These are phyloP conservation scores for Kodamaea kaohsiungensis DNA, from an alignment of 805 yeast species.

Conservation along the genomic window DNA sequence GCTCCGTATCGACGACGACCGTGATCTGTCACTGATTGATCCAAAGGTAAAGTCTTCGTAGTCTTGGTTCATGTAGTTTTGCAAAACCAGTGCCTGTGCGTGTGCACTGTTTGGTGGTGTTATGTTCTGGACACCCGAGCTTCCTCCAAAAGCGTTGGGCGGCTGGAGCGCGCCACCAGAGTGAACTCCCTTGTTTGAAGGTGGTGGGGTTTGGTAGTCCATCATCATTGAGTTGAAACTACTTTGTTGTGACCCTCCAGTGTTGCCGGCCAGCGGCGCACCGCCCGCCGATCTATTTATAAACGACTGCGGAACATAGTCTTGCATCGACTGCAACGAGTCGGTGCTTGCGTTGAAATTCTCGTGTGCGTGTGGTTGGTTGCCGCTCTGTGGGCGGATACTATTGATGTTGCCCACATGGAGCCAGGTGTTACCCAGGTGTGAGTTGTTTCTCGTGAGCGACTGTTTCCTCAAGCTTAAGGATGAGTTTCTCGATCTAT, in stretches of 20 bases:
- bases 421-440: slow-evolving; percentile 38
- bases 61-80: slow-evolving; percentile 20
- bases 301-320: slow-evolving; percentile 43
- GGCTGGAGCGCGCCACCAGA: slow-evolving; percentile 7
- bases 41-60: slow-evolving; percentile 33
- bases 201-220: slow-evolving; percentile 44
- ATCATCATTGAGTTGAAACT: slow-evolving; percentile 38
- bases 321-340: slow-evolving; percentile 45
- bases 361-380: slow-evolving; percentile 17
- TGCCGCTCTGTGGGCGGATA: slow-evolving; percentile 23
- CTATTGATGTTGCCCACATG: slow-evolving; percentile 45
- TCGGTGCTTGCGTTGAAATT: slow-evolving; percentile 35
- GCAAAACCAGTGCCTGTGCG: slow-evolving; percentile 8
- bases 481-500: slow-evolving; percentile 39
- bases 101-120: slow-evolving; percentile 14
- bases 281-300: slow-evolving; percentile 30
- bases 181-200: slow-evolving; percentile 32
- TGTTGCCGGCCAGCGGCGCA: slow-evolving; percentile 3
- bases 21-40: slow-evolving; percentile 17
- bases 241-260: slow-evolving; percentile 4
- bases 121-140: slow-evolving; percentile 4
- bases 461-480: slow-evolving; percentile 44
- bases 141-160: slow-evolving; percentile 5
- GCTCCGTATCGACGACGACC: slow-evolving; percentile 24
- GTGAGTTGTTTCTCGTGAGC: slow-evolving; percentile 43